Evolutionary conservation across 768 basidiomycete genomes (phyloP).

Genomic region (Pisolithus sp.): DNA sequence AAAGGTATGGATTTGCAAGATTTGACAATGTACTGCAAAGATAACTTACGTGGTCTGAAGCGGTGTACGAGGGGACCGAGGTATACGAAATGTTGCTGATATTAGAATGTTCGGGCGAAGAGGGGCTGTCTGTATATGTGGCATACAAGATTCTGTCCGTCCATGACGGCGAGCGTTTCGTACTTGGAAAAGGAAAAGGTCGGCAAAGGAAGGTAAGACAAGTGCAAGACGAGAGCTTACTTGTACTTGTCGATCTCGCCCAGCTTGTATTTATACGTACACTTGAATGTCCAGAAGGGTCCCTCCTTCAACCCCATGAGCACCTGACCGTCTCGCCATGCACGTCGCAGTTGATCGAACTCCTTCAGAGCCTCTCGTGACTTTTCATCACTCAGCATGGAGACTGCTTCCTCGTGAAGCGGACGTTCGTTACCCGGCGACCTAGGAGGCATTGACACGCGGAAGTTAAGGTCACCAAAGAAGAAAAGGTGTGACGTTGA

Average conservation of each 20-base stretch:
- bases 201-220: constrained; percentile 1
- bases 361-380: constrained; percentile 58
- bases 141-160: constrained; percentile 89
- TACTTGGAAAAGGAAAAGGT: constrained; percentile 30
- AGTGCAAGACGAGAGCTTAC: constrained; percentile 32
- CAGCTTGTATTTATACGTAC: constrained; percentile 82
- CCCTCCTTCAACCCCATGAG: constrained; percentile 77
- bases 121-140: constrained; percentile 60
- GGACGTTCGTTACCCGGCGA: constrained; percentile 33
- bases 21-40: neutral
- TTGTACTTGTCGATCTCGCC: constrained; percentile 81
- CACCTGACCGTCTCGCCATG: constrained; percentile 55
- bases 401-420: constrained; percentile 30
- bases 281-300: constrained; percentile 85
- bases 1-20: neutral
- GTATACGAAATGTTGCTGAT: constrained; percentile 71
- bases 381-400: constrained; percentile 42
- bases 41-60: constrained; percentile 77
- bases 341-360: constrained; percentile 64
- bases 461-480: constrained; percentile 91
- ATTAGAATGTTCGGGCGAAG: constrained; percentile 41
- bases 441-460: constrained; percentile 61
- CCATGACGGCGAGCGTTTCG: constrained; percentile 79
- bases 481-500: constrained; percentile 87
- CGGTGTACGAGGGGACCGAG: constrained; percentile 73